phyloP scores from a whole-genome alignment of 2,329 filamentous ascomycete genomes.

The Dactylonectria macrodidyma region DNA sequence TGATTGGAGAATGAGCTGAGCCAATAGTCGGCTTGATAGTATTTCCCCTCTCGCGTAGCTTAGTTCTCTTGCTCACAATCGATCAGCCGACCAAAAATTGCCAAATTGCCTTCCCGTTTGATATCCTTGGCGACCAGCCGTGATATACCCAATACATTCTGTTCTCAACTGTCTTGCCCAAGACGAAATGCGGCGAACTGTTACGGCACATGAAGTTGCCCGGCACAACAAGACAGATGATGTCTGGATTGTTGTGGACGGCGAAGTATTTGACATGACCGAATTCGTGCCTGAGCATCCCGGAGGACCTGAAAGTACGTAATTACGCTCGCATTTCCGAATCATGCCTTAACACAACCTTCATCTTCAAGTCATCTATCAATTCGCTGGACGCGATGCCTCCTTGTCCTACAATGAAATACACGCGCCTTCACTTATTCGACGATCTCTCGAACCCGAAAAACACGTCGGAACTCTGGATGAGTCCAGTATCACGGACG shows the following conservation, averaged over 20 bases:
- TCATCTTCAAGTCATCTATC: constrained; percentile 16
- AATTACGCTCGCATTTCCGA: not conserved
- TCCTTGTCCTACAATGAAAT: constrained; percentile 18
- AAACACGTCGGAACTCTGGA: constrained; percentile 38
- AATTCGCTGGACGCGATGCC: constrained; percentile 21
- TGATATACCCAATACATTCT: too few relatives aligned
- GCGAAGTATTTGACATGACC: constrained; percentile 25
- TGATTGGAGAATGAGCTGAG: too few relatives aligned
- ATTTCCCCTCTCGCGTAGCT: too few relatives aligned
- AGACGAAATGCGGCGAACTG: not conserved
- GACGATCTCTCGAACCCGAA: constrained; percentile 13
- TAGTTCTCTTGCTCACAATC: too few relatives aligned
- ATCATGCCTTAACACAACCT: not conserved
- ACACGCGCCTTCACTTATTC: constrained; percentile 19
- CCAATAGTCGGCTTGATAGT: too few relatives aligned
- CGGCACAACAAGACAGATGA: constrained; percentile 14
- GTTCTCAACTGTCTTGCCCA: too few relatives aligned
- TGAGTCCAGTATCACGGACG: constrained; percentile 11
- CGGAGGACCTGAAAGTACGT: constrained; percentile 17
- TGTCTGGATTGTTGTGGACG: constrained; percentile 23
- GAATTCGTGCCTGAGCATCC: constrained; percentile 23
- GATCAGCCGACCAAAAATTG: too few relatives aligned
- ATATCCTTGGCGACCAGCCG: too few relatives aligned
- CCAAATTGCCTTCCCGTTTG: too few relatives aligned
- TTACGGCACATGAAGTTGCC: not conserved